These are phyloP conservation scores for Speleostelium caveatum DNA, from an alignment of 78 protist genomes.

Conservation along the genomic window DNA sequence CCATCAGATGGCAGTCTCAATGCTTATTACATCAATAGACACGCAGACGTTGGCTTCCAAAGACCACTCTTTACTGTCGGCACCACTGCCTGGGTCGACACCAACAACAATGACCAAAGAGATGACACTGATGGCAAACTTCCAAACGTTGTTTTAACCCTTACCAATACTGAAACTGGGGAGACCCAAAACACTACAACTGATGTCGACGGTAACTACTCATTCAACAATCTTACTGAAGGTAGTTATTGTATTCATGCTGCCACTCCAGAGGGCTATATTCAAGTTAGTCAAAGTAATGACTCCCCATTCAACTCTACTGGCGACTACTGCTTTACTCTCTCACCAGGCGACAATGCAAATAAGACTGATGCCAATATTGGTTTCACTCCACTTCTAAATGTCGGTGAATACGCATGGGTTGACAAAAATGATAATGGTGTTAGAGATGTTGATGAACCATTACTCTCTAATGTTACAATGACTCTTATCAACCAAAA, in stretches of 20 bases:
- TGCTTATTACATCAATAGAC: slow-evolving; percentile 17
- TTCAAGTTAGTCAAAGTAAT: neutral
- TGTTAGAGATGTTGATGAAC: neutral
- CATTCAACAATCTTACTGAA: neutral
- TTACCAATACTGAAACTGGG: neutral
- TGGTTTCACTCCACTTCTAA: slow-evolving; percentile 2
- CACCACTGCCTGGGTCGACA: slow-evolving; percentile 1
- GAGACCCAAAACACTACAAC: slow-evolving; percentile 11
- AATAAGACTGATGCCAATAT: slow-evolving; percentile 15
- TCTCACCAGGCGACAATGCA: neutral
- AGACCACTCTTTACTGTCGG: slow-evolving; percentile 6
- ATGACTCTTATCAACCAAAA: neutral
- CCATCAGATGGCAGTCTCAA: neutral
- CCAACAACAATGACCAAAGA: neutral
- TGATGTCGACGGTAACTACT: slow-evolving; percentile 32
- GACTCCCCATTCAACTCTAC: neutral
- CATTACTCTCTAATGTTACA: neutral
- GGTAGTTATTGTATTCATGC: slow-evolving; percentile 17
- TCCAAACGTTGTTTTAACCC: neutral
- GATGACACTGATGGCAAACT: neutral
- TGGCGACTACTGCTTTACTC: slow-evolving; percentile 5
- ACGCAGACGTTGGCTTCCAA: too few relatives aligned
- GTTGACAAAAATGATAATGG: slow-evolving; percentile 25
- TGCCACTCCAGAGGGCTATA: neutral
- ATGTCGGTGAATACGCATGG: slow-evolving; percentile 12